Percentiles rank a stretch among this genome's conserved stretches.
These are phyloP conservation scores for Yarrowia osloensis DNA, from an alignment of 805 yeast genomes.

Conservation along the genomic window DNA sequence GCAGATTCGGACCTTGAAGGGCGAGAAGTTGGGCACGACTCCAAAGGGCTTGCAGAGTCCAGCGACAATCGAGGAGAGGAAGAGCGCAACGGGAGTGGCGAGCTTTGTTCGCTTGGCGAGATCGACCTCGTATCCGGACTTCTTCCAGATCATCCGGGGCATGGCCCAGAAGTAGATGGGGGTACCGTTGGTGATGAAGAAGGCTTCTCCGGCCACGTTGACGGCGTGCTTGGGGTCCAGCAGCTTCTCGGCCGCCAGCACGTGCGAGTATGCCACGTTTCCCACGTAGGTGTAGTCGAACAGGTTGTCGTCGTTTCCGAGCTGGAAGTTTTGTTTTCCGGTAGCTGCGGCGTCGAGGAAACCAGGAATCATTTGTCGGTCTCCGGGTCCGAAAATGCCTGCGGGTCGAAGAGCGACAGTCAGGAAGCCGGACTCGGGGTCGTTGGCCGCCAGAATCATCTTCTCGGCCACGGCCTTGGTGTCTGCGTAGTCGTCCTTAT, in stretches of 20 bases:
- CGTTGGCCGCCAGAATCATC: slow-evolving; percentile 74
- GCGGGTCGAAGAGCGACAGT: slow-evolving; percentile 95
- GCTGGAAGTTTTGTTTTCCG: slow-evolving; percentile 89
- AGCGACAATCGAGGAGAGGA: slow-evolving; percentile 79
- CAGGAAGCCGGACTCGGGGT: slow-evolving; percentile 50
- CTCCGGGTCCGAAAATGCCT: slow-evolving; percentile 98
- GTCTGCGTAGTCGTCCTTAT: slow-evolving; percentile 96
- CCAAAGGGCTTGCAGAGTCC: slow-evolving; percentile 67
- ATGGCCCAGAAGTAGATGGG: slow-evolving; percentile 97
- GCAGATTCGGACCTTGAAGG: slow-evolving; percentile 88
- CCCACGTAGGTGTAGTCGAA: slow-evolving; percentile 99
- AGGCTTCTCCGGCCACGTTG: slow-evolving; percentile 77
- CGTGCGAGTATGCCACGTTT: slow-evolving; percentile 96
- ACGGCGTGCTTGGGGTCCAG: slow-evolving; percentile 48
- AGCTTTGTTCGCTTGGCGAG: slow-evolving; percentile 49
- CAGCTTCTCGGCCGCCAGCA: slow-evolving; percentile 81
- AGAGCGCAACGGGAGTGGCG: slow-evolving; percentile 65
- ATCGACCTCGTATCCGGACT: slow-evolving; percentile 79
- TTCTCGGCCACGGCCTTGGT: slow-evolving; percentile 91
- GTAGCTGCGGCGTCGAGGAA: slow-evolving; percentile 75
- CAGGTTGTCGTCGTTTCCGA: slow-evolving; percentile 90
- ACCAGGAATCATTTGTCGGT: slow-evolving; percentile 93
- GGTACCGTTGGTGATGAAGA: slow-evolving; percentile 88
- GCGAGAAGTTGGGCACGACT: slow-evolving; percentile 91
- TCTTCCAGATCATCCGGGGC: slow-evolving; percentile 96